phyloP scores from a whole-genome alignment of 2,329 filamentous ascomycete genomes.

The Colletotrichum sp. region DNA sequence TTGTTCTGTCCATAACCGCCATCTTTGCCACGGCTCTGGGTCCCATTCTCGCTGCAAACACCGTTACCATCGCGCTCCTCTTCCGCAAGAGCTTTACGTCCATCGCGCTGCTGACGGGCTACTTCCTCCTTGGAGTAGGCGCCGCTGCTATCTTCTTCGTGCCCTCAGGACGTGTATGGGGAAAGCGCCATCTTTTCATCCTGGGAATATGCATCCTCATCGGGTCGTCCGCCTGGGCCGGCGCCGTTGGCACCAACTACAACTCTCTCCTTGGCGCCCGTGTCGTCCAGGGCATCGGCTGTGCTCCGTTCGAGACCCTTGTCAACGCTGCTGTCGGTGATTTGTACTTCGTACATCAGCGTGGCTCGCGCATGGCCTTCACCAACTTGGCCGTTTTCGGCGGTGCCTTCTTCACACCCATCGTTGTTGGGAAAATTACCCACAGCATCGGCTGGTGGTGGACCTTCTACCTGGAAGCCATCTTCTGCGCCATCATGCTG shows the following conservation, averaged over 20 bases:
- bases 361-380: slow-evolving; percentile 87
- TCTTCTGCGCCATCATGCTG: slow-evolving; percentile 76
- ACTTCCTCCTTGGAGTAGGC: slow-evolving; percentile 84
- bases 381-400: slow-evolving; percentile 64
- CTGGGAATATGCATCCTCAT: slow-evolving; percentile 78
- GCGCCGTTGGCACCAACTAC: slow-evolving; percentile 71
- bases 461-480: slow-evolving; percentile 88
- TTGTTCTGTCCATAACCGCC: slow-evolving; percentile 78
- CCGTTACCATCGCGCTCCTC: slow-evolving; percentile 74
- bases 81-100: slow-evolving; percentile 73
- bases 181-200: slow-evolving; percentile 88
- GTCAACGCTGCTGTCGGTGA: slow-evolving; percentile 91
- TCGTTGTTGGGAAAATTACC: slow-evolving; percentile 89
- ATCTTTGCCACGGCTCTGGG: slow-evolving; percentile 86
- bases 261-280: slow-evolving; percentile 77
- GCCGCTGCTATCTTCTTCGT: slow-evolving; percentile 85
- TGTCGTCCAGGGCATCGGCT: slow-evolving; percentile 83
- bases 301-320: slow-evolving; percentile 88
- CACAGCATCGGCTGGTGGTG: slow-evolving; percentile 79
- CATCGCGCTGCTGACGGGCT: slow-evolving; percentile 84
- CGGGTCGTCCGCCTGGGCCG: slow-evolving; percentile 79
- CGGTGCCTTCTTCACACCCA: slow-evolving; percentile 73
- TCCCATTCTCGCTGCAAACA: slow-evolving; percentile 88
- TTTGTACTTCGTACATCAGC: slow-evolving; percentile 85
- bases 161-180: slow-evolving; percentile 87